Base-by-base conservation (phyloP, 352 stramenopile species). In the Plasmopara muralis region DNA sequence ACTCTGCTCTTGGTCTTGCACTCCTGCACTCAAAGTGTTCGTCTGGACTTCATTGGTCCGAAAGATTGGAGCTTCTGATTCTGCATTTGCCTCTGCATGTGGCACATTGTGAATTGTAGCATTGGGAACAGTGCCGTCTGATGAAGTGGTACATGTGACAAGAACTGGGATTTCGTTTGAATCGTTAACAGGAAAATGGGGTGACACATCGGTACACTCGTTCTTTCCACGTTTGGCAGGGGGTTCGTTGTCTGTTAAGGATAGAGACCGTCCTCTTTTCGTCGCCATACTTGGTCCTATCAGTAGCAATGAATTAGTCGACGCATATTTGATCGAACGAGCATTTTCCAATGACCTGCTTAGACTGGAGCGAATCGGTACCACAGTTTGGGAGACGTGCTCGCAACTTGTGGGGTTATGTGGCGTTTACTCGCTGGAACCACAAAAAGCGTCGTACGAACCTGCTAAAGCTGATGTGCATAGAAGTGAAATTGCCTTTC, bases 341-440 rank as follows among this genome's bases (percentile, higher is more conserved):
- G 40, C 54, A 48, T 62, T 41, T 41, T 18, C 2, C 5, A 41
- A 15, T 13, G 43, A 64, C 49, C 48, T 64, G 18, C 39, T 44
- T 53, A 12, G n/a, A 42, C 18, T 38, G 25, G n/a, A 20, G 28
- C 54, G 46, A 55, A 55, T 69, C 61, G 61, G 61, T 56, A 52
- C 57, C 61, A 62, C 56, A 69, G 57, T 63, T 45, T 66, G 57
- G 49, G 51, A 47, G 31, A 63, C 59, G 45, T 63, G 60, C 54
- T 49, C 18, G 58, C 47, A 52, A 55, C 48, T 62, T 66, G 58
- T 66, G 39, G 25, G 28, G 16, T 59, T 55, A 45, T 56, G 55
- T 68, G 60, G 50, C 55, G 43, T 41, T 20, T 43, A 18, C 50
- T 18, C 40, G 34, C 61, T 69, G 51, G 61, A 54, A 69, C 61